A percentile compares a stretch with the other conserved stretches of the same genome.
Evolutionary conservation across 1,284 basidiomycete genomes (phyloP).

Genomic region (Trichosporon asahii): DNA sequence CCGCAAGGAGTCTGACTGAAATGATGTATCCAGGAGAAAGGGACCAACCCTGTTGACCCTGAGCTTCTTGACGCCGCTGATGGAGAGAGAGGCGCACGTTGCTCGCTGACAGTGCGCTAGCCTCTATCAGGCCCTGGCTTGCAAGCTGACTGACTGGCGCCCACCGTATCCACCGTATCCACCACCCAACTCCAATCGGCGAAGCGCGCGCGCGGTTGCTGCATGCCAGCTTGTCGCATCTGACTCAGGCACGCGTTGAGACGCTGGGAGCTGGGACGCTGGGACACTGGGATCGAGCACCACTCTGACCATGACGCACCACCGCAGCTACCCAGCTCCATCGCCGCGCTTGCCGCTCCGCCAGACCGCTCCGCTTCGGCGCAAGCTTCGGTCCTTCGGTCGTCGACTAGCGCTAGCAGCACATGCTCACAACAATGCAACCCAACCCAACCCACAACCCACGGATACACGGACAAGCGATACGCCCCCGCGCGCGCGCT

Average conservation of each 20-base stretch:
- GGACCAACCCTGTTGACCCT: neutral
- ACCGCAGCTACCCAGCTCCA: no score
- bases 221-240: neutral
- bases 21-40: constrained; percentile 1
- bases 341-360: no score
- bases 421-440: no score
- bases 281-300: neutral
- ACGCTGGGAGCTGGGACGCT: neutral
- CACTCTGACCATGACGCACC: neutral
- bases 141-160: neutral
- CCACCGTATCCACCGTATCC: neutral
- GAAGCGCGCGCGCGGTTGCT: neutral
- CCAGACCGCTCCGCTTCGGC: neutral
- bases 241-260: neutral
- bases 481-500: neutral
- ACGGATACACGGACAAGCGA: neutral
- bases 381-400: neutral
- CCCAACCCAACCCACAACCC: no score
- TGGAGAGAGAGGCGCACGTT: neutral
- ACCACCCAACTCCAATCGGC: no score
- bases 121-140: no score
- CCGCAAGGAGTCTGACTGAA: neutral
- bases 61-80: neutral
- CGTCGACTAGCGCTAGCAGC: neutral
- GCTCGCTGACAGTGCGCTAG: neutral